Base-by-base conservation (phyloP, 1,284 basidiomycete genomes). In the Thecaphora thlaspeos region DNA sequence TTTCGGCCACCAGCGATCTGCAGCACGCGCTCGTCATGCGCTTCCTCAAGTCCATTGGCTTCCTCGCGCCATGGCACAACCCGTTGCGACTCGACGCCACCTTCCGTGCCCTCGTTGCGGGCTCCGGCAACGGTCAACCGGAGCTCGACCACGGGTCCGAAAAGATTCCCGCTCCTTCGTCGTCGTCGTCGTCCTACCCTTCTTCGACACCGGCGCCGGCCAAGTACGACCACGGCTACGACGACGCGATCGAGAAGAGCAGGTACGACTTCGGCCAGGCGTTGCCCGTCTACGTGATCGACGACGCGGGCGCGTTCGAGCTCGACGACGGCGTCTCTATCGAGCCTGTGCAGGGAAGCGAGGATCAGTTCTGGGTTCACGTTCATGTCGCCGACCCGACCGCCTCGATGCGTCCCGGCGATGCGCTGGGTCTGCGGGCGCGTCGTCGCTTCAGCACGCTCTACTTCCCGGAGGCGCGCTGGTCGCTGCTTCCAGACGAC, bases 351-450 rank as follows among this genome's bases (percentile, higher is more conserved):
- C 66, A 79, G 2, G 81, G 86, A 19, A 2, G 46, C 3, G 54
- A 63, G 9, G 55, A 58, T 0, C 41, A 52, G 71, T 81, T 60
- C 46, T 98, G 95, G 95, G 73, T 95, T 15, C 94, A 97, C 70
- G 82, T 89, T 18, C 94, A 98, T 75, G 83, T 99, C 49, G 94
- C 95, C 9, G 94, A 99, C 76, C 93, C 94, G 0, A 93, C 91
- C 0, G 81, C 87, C 2, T 73, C 87, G 52, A 80, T 99, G n/a
- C 85, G 85, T 17, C 87, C 86, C 0, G 43, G 84, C 86, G 0
- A 71, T 80, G 1, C 94, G 91, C 39, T 75, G 26, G 67, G 63
- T 3, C 34, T 48, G 30, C 45, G 49, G 9, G 74, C 75, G 0
- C 41, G 54, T n/a, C 52, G 67, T 5, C 55, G 61, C 10, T 61